Conservation (phyloP, 2,329 filamentous ascomycete genomes). For the Chaetomium sp. region DNA sequence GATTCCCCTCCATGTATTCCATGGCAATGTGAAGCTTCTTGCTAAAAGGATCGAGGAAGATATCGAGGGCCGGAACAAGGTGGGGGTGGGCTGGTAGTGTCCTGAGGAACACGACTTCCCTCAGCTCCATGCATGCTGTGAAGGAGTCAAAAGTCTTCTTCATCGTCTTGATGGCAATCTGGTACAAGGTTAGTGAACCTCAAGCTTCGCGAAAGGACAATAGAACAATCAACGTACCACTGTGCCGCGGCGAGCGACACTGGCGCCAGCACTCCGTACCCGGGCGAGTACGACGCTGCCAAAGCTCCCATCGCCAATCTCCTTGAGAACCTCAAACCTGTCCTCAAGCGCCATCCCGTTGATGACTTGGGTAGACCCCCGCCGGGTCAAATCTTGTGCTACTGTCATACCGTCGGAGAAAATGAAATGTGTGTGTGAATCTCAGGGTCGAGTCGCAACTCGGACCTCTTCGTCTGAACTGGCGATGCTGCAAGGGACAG, state of each 20-base stretch:
- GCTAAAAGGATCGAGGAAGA: slow-evolving; percentile 92
- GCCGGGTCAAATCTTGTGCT: slow-evolving; percentile 64
- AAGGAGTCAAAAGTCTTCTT: slow-evolving; percentile 98
- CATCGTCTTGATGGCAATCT: slow-evolving; percentile 99
- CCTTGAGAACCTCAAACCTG: slow-evolving; percentile 93
- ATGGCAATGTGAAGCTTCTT: slow-evolving; percentile 97
- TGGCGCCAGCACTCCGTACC: slow-evolving; percentile 83
- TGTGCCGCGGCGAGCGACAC: slow-evolving; percentile 81
- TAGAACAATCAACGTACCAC: slow-evolving; percentile 59
- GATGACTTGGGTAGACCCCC: slow-evolving; percentile 51
- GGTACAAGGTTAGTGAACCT: slow-evolving; percentile 14
- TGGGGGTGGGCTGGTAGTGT: slow-evolving; percentile 83
- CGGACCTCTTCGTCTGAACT: background rate
- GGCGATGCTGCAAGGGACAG: slow-evolving; percentile 2
- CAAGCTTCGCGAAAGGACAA: background rate
- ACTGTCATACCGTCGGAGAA: slow-evolving; percentile 63
- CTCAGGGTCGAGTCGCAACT: background rate
- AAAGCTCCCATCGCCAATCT: slow-evolving; percentile 98
- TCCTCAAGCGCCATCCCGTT: slow-evolving; percentile 68
- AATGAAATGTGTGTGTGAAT: background rate
- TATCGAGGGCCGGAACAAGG: slow-evolving; percentile 94
- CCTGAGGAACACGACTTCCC: slow-evolving; percentile 93
- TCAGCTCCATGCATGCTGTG: slow-evolving; percentile 79
- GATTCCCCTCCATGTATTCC: slow-evolving; percentile 99
- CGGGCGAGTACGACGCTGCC: slow-evolving; percentile 90